These are phyloP conservation scores for Verticillium alfalfae DNA, from an alignment of 2,329 filamentous ascomycete species.

Conservation along the genomic window DNA sequence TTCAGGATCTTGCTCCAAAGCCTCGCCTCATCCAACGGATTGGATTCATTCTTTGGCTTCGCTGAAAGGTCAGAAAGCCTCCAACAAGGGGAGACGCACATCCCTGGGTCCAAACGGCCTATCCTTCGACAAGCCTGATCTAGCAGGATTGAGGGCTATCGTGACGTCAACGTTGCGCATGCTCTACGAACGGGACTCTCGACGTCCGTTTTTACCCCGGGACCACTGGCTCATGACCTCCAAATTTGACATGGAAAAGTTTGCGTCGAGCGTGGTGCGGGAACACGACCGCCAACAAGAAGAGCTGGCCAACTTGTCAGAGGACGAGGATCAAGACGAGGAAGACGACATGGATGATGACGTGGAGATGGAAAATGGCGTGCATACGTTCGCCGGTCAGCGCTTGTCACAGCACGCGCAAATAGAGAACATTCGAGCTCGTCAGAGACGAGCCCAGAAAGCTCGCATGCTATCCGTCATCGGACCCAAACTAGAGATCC, in stretches of 20 bases:
- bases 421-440: conserved; percentile 56
- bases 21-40: conserved; percentile 3
- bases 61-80: not conserved
- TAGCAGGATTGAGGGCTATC: conserved; percentile 73
- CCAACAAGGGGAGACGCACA: not conserved
- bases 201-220: conserved; percentile 75
- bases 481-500: conserved; percentile 79
- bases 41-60: conserved; percentile 9
- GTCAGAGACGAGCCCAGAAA: conserved; percentile 61
- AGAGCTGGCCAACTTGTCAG: conserved; percentile 19
- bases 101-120: not conserved
- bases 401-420: conserved; percentile 57
- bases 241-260: conserved; percentile 82
- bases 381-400: conserved; percentile 43
- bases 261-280: conserved; percentile 77
- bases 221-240: conserved; percentile 91
- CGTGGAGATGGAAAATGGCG: conserved; percentile 1
- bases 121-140: conserved; percentile 43
- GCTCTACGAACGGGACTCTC: conserved; percentile 88
- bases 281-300: conserved; percentile 80
- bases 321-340: conserved; percentile 24
- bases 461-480: conserved; percentile 72
- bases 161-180: conserved; percentile 78
- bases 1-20: conserved; percentile 15
- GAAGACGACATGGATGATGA: conserved; percentile 21